Evolutionary conservation across 2,329 filamentous ascomycete species (phyloP).

Genomic region (Lasiodiplodia theobromae): DNA sequence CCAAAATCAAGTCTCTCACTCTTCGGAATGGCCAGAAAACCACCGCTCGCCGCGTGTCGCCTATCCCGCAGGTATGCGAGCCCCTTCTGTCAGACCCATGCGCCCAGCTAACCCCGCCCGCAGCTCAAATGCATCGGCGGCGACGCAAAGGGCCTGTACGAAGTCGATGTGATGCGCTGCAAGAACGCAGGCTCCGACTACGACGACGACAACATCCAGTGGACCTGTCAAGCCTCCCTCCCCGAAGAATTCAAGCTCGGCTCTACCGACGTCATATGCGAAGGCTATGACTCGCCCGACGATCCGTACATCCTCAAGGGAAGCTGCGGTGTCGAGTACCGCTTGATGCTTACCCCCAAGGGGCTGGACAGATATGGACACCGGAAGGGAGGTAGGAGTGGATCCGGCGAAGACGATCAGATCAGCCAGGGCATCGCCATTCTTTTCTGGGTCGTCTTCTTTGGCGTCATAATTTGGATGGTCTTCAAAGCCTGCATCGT

Average conservation of each 20-base stretch:
- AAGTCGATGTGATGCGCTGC: conserved; percentile 86
- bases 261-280: conserved; percentile 88
- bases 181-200: conserved; percentile 85
- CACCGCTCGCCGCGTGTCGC: conserved; percentile 74
- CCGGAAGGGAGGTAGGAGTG: conserved; percentile 48
- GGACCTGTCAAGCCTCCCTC: conserved; percentile 79
- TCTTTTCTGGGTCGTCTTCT: conserved; percentile 69
- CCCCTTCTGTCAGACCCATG: not conserved
- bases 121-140: conserved; percentile 78
- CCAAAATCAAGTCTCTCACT: conserved; percentile 78
- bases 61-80: conserved; percentile 65
- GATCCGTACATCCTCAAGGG: conserved; percentile 90
- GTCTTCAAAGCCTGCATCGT: conserved; percentile 61
- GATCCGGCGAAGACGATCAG: conserved; percentile 48
- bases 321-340: conserved; percentile 91
- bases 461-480: conserved; percentile 67
- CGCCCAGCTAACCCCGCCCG: not conserved
- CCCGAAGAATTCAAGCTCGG: conserved; percentile 76
- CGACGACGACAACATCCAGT: conserved; percentile 80
- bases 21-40: conserved; percentile 74
- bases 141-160: conserved; percentile 66
- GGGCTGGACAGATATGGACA: conserved; percentile 76
- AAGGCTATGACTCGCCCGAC: conserved; percentile 79
- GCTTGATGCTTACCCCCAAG: conserved; percentile 75
- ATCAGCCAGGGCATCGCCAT: conserved; percentile 41